Evolutionary conservation across 345 rosid genomes (phyloP).

Genomic region (Dimocarpus longan): DNA sequence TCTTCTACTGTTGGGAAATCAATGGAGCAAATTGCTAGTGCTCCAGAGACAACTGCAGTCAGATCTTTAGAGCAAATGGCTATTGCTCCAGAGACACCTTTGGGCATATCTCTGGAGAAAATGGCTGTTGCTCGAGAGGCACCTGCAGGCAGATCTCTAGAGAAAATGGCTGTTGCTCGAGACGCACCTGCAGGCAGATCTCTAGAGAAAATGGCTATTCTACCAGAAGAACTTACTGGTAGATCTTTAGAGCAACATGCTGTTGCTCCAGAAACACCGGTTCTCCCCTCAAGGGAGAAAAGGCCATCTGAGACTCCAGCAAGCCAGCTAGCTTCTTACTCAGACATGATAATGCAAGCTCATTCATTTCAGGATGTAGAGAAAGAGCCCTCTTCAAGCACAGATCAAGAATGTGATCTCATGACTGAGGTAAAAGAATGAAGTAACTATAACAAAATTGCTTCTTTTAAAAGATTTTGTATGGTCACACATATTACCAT

Average conservation of each 20-base stretch:
- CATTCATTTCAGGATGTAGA: conserved; percentile 25
- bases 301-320: conserved; percentile 48
- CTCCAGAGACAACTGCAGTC: conserved; percentile 25
- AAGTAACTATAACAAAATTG: conserved; percentile 3
- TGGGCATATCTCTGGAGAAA: not conserved
- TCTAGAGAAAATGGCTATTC: conserved; percentile 16
- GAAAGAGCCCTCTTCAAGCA: conserved; percentile 22
- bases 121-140: not conserved
- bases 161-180: conserved; percentile 12
- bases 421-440: conserved; percentile 54
- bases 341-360: conserved; percentile 28
- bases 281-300: conserved; percentile 34
- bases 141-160: not conserved
- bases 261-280: conserved; percentile 78
- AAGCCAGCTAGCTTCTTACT: conserved; percentile 29
- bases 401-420: conserved; percentile 45
- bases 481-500: not conserved
- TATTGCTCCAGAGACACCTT: not conserved
- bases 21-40: conserved; percentile 23
- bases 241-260: conserved; percentile 32
- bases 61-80: not conserved
- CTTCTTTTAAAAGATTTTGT: not conserved
- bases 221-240: not conserved
- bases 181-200: no score
- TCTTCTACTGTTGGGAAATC: conserved; percentile 22